phyloP scores from a whole-genome alignment of 805 yeast species.

The Ascoidea rubescens region DNA sequence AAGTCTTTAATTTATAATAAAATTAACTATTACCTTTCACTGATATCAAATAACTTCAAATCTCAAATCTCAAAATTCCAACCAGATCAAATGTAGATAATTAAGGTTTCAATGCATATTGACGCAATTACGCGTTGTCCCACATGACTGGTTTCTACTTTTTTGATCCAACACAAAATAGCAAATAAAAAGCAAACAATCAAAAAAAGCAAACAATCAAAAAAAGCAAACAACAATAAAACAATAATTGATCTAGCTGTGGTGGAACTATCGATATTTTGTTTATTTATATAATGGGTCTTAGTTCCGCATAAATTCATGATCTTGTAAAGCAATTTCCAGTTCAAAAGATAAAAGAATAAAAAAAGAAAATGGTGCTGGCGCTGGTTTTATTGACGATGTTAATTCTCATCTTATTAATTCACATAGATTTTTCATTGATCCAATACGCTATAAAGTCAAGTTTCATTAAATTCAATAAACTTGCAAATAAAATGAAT shows the following conservation, averaged over 20 bases:
- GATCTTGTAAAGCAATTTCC: neutral
- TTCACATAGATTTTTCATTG: neutral
- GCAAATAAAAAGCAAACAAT: neutral
- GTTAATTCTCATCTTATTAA: neutral
- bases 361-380: neutral
- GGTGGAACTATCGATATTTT: neutral
- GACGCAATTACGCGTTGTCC: too few species aligned
- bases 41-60: too few species aligned
- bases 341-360: neutral
- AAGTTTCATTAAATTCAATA: neutral
- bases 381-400: neutral
- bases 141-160: slow-evolving; percentile 5
- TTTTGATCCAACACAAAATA: neutral
- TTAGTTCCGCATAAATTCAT: neutral
- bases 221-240: neutral
- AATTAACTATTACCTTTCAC: too few species aligned
- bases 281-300: neutral
- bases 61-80: too few species aligned
- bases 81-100: too few species aligned
- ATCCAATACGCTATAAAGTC: neutral
- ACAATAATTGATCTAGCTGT: neutral
- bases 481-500: neutral
- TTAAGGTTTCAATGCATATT: too few species aligned
- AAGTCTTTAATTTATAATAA: too few species aligned
- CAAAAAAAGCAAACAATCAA: slow-evolving; percentile 2